These are phyloP conservation scores for Lipomyces sp. DNA, from an alignment of 805 yeast genomes.

Conservation along the genomic window DNA sequence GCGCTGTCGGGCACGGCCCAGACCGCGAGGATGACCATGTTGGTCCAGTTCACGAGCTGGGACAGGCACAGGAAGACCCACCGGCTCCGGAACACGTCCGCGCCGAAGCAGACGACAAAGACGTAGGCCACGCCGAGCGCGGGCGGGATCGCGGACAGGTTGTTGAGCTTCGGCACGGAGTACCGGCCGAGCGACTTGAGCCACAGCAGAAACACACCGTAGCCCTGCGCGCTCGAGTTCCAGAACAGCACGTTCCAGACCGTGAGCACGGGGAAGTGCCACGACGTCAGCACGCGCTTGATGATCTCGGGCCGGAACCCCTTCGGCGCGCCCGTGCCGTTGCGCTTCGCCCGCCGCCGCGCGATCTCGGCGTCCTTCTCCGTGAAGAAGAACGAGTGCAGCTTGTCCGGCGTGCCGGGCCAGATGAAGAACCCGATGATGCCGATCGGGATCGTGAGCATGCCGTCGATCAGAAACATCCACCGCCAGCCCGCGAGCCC, in stretches of 20 bases:
- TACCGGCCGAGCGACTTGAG: slow-evolving; percentile 48
- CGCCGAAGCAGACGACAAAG: slow-evolving; percentile 34
- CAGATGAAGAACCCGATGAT: slow-evolving; percentile 52
- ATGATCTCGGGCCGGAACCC: slow-evolving; percentile 39
- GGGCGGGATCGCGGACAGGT: slow-evolving; percentile 55
- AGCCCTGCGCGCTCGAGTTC: slow-evolving; percentile 41
- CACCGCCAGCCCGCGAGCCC: slow-evolving; percentile 70
- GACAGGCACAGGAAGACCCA: slow-evolving; percentile 55
- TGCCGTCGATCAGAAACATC: slow-evolving; percentile 66
- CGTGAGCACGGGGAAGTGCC: slow-evolving; percentile 42
- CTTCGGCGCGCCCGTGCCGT: slow-evolving; percentile 35
- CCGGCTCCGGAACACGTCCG: slow-evolving; percentile 52
- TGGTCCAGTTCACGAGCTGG: slow-evolving; percentile 51
- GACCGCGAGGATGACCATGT: slow-evolving; percentile 51
- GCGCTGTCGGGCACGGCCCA: slow-evolving; percentile 55
- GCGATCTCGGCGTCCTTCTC: slow-evolving; percentile 58
- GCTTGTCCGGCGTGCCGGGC: slow-evolving; percentile 65
- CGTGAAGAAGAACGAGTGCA: slow-evolving; percentile 51
- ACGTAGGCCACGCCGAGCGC: slow-evolving; percentile 52
- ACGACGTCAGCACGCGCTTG: slow-evolving; percentile 48
- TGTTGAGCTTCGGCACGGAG: slow-evolving; percentile 46
- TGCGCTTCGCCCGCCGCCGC: slow-evolving; percentile 43
- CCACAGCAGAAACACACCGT: slow-evolving; percentile 63
- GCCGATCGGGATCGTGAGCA: slow-evolving; percentile 57
- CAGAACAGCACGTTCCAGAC: slow-evolving; percentile 42